These are phyloP conservation scores for Rhizophora apiculata DNA, from an alignment of 345 rosid genomes.

Conservation along the genomic window DNA sequence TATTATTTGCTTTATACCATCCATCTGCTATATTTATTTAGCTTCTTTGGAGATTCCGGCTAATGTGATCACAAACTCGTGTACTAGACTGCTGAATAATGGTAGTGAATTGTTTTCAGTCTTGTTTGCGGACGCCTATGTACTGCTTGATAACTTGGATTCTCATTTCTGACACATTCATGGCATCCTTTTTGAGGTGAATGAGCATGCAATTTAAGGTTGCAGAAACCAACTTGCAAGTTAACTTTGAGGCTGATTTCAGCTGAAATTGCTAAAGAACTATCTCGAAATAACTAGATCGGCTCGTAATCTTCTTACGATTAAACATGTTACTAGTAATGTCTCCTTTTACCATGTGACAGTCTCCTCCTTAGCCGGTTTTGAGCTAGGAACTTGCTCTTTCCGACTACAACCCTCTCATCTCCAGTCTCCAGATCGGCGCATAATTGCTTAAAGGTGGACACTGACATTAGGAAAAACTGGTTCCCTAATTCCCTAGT, in stretches of 20 bases:
- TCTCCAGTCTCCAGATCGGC: too few relatives aligned
- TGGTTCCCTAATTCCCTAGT: too few relatives aligned
- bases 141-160: not conserved
- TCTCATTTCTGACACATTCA: not conserved
- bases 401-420: too few relatives aligned
- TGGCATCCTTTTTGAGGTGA: not conserved
- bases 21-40: not conserved
- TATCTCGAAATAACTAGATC: too few relatives aligned
- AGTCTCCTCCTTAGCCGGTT: too few relatives aligned
- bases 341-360: too few relatives aligned
- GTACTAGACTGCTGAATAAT: constrained; percentile 6
- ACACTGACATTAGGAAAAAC: too few relatives aligned
- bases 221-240: not conserved
- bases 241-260: not conserved
- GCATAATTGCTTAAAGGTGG: too few relatives aligned
- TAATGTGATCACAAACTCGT: not conserved
- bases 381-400: too few relatives aligned
- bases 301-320: too few relatives aligned
- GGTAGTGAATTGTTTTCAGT: not conserved
- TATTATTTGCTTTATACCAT: not conserved
- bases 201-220: not conserved
- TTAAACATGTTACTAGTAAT: too few relatives aligned
- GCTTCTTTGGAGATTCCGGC: not conserved
- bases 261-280: not conserved
- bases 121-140: not conserved